A percentile compares a stretch with the other conserved stretches of the same genome.
phyloP scores from a whole-genome alignment of 2,329 filamentous ascomycete genomes.

The Neofusicoccum cordaticola region DNA sequence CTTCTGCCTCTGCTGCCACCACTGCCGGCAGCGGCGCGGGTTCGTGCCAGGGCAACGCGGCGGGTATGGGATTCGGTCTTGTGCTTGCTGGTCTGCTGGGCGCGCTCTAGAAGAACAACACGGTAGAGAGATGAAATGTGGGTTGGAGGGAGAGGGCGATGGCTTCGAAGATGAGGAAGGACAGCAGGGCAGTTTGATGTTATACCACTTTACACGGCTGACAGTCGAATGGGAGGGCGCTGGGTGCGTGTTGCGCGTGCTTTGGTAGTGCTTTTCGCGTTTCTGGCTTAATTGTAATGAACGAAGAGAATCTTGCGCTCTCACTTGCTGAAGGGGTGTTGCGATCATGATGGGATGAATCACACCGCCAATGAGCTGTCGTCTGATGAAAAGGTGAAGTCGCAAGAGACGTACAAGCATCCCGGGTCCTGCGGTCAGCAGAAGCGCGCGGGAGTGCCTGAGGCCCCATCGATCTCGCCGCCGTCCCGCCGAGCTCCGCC shows the following conservation, averaged over 20 bases:
- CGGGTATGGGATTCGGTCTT: conserved; percentile 8
- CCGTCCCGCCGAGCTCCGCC: not conserved
- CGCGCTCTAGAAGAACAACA: not conserved
- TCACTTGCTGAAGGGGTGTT: not conserved
- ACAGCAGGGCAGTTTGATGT: not conserved
- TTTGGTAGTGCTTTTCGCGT: not conserved
- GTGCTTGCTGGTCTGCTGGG: conserved; percentile 11
- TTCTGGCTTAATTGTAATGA: not conserved
- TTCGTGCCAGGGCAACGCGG: not conserved
- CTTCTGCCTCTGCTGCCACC: not conserved
- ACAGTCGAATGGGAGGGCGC: not conserved
- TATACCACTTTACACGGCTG: not conserved
- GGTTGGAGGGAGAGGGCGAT: not conserved
- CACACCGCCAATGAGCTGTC: too few relatives aligned
- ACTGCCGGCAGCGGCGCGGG: not conserved
- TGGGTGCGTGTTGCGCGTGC: too few relatives aligned
- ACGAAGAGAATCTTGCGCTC: not conserved
- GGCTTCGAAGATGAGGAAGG: not conserved
- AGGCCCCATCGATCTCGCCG: too few relatives aligned
- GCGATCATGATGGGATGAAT: too few relatives aligned
- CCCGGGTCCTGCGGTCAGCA: too few relatives aligned
- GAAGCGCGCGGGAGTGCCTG: too few relatives aligned
- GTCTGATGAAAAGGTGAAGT: too few relatives aligned
- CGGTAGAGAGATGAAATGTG: not conserved
- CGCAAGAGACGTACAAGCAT: too few relatives aligned